Percentiles rank a stretch among this genome's conserved stretches.
These are phyloP conservation scores for Neocatenulostroma microsporum DNA, from an alignment of 2,329 filamentous ascomycete genomes.

Conservation along the genomic window DNA sequence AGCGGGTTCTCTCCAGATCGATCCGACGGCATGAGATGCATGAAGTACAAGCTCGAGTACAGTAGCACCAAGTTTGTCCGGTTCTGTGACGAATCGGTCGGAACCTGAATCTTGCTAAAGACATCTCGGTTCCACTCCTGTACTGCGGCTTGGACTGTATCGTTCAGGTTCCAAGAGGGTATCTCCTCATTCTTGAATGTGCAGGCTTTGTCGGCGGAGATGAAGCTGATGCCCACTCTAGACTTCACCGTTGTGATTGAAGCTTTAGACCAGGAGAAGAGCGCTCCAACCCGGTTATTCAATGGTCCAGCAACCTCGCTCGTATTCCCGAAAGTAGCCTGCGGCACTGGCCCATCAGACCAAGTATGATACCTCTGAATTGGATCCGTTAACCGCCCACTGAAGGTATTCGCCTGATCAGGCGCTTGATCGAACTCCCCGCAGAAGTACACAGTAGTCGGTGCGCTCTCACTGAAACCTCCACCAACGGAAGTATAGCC, in stretches of 20 bases:
- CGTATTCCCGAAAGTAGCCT: slow-evolving; percentile 33
- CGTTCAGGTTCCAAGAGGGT: slow-evolving; percentile 29
- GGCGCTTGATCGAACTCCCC: slow-evolving; percentile 48
- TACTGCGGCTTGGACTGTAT: slow-evolving; percentile 31
- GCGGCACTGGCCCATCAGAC: slow-evolving; percentile 19
- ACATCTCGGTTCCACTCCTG: slow-evolving; percentile 55
- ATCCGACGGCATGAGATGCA: slow-evolving; percentile 61
- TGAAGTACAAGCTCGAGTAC: slow-evolving; percentile 63
- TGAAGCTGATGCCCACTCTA: slow-evolving; percentile 58
- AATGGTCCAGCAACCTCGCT: slow-evolving; percentile 23
- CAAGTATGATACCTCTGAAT: slow-evolving; percentile 17
- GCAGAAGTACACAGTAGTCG: slow-evolving; percentile 56
- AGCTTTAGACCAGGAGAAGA: slow-evolving; percentile 42
- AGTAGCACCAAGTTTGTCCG: slow-evolving; percentile 51
- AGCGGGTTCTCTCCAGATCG: slow-evolving; percentile 62
- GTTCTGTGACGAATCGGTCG: slow-evolving; percentile 45
- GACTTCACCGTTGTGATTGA: slow-evolving; percentile 38
- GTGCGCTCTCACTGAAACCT: slow-evolving; percentile 54
- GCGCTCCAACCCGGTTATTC: slow-evolving; percentile 43
- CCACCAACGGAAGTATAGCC: slow-evolving; percentile 55
- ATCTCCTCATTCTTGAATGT: slow-evolving; percentile 52
- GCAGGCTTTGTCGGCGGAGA: slow-evolving; percentile 56
- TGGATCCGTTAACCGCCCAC: slow-evolving; percentile 23
- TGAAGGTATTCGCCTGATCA: slow-evolving; percentile 27
- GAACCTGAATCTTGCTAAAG: slow-evolving; percentile 53